Base-by-base conservation (phyloP, 257 asterid genomes). In the Solanum piurae region DNA sequence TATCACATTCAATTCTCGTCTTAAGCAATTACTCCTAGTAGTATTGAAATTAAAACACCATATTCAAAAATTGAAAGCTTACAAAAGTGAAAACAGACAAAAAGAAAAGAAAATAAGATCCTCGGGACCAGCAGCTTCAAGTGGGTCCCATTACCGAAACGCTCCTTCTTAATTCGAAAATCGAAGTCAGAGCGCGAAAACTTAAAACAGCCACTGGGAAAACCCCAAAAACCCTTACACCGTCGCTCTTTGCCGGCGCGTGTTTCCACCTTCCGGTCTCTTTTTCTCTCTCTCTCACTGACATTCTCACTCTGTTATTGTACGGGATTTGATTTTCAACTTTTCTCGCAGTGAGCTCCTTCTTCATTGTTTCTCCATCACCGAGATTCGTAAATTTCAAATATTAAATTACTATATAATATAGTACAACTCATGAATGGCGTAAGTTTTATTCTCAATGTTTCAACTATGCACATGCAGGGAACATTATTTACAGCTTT, bases 161-260 rank as follows among this genome's bases (percentile, higher is more conserved):
- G 91, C 92, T 90, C 90, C 93, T 38, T 37, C 88, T 27, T 88
- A 88, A 90, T 95, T 95, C 93, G 92, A 94, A 94, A 89, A 77
- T 89, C 66, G 64, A 89, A 84, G 60, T 77, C 85, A 66, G 87
- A 93, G 92, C 96, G 96, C 95, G 94, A 94, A 94, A 94, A 90
- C 89, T 90, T 86, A 79, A 69, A 87, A 29, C 4, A n/a, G 58
- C 7, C 14, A 1, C 29, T 10, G 18, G 52, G 12, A 23, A 68
- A 14, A 14, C 13, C 25, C 42, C 60, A 3, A 52, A 79, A 74
- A 9, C 10, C 86, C 84, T 25, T 25, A 21, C 64, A 27, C 66
- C 13, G 62, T 27, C 84, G 49, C 80, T 73, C 82, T 37, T 5
- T 1, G 23, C 36, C 60, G 34, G 85, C 31, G 69, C 86, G 86